Conservation (phyloP, 1,284 basidiomycete genomes). For the Marasmius oreades region DNA sequence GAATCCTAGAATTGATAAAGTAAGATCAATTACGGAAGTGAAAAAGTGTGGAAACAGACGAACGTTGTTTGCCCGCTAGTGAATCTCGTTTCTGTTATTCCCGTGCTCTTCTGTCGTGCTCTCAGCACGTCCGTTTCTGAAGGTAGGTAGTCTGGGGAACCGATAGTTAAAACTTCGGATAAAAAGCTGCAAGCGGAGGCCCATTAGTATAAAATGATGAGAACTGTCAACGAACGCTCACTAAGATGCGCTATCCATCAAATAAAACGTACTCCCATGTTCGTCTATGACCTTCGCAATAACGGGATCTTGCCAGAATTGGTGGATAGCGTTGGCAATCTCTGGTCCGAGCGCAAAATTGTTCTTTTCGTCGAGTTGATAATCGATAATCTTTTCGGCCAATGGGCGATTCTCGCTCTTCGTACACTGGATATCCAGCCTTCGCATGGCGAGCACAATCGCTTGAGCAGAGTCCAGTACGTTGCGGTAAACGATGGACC, state of each 20-base stretch:
- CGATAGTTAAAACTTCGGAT: conserved; percentile 79
- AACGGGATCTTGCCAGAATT: conserved; percentile 89
- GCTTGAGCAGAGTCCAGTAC: conserved; percentile 89
- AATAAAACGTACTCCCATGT: conserved; percentile 83
- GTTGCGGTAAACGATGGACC: conserved; percentile 82
- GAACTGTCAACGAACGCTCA: conserved; percentile 32
- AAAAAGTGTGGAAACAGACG: conserved; percentile 52
- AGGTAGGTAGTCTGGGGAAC: conserved; percentile 75
- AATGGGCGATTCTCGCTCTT: conserved; percentile 69
- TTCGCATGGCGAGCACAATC: conserved; percentile 85
- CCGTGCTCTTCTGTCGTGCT: conserved; percentile 87
- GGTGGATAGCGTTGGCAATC: conserved; percentile 74
- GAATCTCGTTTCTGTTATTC: conserved; percentile 88
- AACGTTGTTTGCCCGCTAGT: conserved; percentile 66
- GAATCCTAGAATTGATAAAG: conserved; percentile 56
- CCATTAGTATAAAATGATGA: conserved; percentile 33
- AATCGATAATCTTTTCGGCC: conserved; percentile 42
- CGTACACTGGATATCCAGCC: conserved; percentile 84
- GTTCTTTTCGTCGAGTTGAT: conserved; percentile 39
- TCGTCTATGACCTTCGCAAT: conserved; percentile 83
- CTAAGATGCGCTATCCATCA: conserved; percentile 96
- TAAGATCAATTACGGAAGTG: not conserved
- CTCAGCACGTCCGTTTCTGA: conserved; percentile 87
- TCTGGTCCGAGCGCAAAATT: conserved; percentile 51
- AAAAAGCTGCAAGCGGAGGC: conserved; percentile 77